Evolutionary conservation across 306 rosid genomes (phyloP), one percentile per base, ranked within the genome.

Genomic region (Sindora glabra): DNA sequence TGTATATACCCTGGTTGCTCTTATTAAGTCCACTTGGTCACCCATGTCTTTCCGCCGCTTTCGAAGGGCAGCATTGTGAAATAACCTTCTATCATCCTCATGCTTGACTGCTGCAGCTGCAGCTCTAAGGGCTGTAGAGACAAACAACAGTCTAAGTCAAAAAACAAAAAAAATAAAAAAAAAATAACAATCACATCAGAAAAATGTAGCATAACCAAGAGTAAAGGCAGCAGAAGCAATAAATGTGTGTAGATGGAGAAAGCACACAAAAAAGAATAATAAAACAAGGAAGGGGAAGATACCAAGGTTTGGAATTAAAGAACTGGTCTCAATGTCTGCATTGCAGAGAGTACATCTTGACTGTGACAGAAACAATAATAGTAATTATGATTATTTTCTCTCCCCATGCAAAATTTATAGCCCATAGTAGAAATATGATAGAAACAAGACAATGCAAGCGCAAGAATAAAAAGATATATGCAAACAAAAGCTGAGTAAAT

Each of bases 31-130:
- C 52, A 78, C 72, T 68, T 84, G 94, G 63, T 89, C 95, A 23
- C 94, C 95, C 82, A 86, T 74, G 66, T 89, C 95, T 82, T 92
- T 89, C 65, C 94, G 79, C 46, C 96, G 94, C 87, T 89, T 92
- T 59, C 96, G 86, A 36, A 89, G 82, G 57, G 92, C 79, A 48
- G 96, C 86, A 67, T 92, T 89, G 55, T 89, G 95, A 75, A 92
- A 92, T 64, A 92, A 80, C 81, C 99, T 80, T 59, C 90, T 74
- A 37, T 89, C 91, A 77, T 92, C 99, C 82, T 83, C 95, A 52
- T 78, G 82, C 74, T 89, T 92, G 61, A 92, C 84, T 48, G 99
- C 97, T 57, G 83, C 83, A 59, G 99, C 99, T 17, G 97, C 99
- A 58, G 96, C 95, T 82, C 99, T 80, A 18, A 92, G 85, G 70